Base-by-base conservation (phyloP, 768 basidiomycete species). In the Crassisporium funariophilum region DNA sequence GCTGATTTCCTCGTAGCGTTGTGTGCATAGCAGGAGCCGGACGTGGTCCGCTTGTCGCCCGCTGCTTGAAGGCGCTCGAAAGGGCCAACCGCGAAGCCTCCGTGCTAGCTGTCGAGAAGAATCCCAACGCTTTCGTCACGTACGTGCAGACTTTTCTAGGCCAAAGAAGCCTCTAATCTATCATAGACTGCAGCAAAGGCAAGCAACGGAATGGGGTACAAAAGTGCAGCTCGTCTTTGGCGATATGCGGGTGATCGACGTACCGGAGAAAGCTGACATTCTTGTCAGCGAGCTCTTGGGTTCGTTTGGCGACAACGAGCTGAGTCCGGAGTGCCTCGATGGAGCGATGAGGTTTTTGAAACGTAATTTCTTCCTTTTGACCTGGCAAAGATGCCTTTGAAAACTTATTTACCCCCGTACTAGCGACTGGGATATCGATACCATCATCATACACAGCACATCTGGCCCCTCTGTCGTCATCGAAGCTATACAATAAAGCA, bases 261-360 rank as follows among this genome's bases (percentile, higher is more conserved):
- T 95, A 1, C 94, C 95, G 4, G 91, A 97, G 57, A 77, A 80
- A 54, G 93, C 83, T 21, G 97, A 98, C 65, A 91, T 99, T 52
- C 72, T 99, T 47, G 86, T 99, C 59, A 95, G 90, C 70, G 97
- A 99, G 66, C 79, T 99, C 16, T 69, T 99, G 57, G 97, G 97
- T 3, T 95, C 92, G 4, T 98, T 99, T 70, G 97, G 95, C 1
- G 97, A 99, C 68, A 99, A 99, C 50, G 97, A 99, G 65, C 81
- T 98, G 38, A 95, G 93, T 61, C 97, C 97, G 0, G 97, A 99
- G 66, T 99, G 97, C 68, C 73, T 99, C 25, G 97, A 99, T 63
- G 97, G 97, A 10, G 95, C 92, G 7, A 83, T 88, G 81, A 75
- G 95, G 38, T 95, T 93, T 62, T 72, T 99, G 62, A 95, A 97